A percentile compares a stretch with the other conserved stretches of the same genome.
phyloP scores from a whole-genome alignment of 441 rosid genomes.

The Capsella rubella region DNA sequence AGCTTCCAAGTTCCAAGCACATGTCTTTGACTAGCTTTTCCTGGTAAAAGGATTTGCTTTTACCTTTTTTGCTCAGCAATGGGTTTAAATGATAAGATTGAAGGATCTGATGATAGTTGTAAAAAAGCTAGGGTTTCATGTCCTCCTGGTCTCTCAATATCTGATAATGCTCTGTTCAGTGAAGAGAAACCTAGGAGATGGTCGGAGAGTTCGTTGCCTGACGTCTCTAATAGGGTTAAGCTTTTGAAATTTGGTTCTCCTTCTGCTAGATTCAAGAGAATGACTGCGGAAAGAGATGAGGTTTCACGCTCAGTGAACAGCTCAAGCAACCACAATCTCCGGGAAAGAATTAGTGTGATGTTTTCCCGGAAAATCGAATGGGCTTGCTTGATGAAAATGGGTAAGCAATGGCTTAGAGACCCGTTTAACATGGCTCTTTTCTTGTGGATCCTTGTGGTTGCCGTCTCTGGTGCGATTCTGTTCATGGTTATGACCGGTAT shows the following conservation, averaged over 20 bases:
- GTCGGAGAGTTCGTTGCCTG: constrained; percentile 37
- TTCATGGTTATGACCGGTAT: constrained; percentile 96
- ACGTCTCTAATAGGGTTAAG: constrained; percentile 46
- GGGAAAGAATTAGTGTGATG: constrained; percentile 60
- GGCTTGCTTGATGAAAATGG: constrained; percentile 57
- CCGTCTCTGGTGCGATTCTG: constrained; percentile 88
- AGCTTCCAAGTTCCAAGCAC: constrained; percentile 34
- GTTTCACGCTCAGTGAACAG: constrained; percentile 63
- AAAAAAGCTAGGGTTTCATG: constrained; percentile 37
- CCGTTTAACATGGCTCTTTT: constrained; percentile 91
- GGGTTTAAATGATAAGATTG: constrained; percentile 53
- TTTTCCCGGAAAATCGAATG: constrained; percentile 71
- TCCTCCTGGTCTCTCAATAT: constrained; percentile 53
- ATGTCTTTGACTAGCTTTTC: constrained; percentile 38
- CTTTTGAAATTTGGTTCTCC: constrained; percentile 70
- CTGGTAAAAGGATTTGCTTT: constrained; percentile 35
- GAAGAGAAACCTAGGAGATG: constrained; percentile 45
- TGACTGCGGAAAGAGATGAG: constrained; percentile 70
- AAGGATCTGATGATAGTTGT: constrained; percentile 44
- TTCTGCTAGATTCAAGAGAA: constrained; percentile 64
- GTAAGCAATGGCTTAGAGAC: constrained; percentile 71
- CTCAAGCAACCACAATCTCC: constrained; percentile 51
- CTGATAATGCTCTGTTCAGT: constrained; percentile 51
- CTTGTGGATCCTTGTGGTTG: constrained; percentile 71
- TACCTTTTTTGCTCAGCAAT: constrained; percentile 30